A percentile compares a stretch with the other conserved stretches of the same genome.
Evolutionary conservation across 164 flowering plant genomes (phyloP).

Genomic region (Stephania japonica): DNA sequence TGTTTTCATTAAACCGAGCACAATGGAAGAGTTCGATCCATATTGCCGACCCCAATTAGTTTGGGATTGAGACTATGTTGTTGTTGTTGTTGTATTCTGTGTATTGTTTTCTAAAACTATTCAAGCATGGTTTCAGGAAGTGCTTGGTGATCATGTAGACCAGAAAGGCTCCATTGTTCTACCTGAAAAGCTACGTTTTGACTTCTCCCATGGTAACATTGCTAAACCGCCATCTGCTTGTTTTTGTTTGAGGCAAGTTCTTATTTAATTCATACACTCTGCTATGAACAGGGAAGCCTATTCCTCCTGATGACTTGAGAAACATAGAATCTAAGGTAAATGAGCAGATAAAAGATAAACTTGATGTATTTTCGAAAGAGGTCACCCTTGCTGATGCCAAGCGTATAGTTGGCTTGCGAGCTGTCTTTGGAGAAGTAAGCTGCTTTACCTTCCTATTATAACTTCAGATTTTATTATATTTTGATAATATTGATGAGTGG

Average conservation of each 20-base stretch:
- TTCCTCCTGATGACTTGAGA: conserved; percentile 62
- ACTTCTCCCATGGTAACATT: conserved; percentile 89
- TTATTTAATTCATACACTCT: neutral
- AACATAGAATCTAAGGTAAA: conserved; percentile 81
- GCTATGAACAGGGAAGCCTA: conserved; percentile 59
- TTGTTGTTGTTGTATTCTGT: neutral
- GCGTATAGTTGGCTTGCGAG: conserved; percentile 79
- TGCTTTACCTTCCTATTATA: conserved; percentile 5
- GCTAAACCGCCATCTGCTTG: neutral
- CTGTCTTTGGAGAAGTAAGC: conserved; percentile 98
- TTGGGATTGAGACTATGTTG: no score
- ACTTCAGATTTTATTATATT: neutral
- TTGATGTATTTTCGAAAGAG: conserved; percentile 74
- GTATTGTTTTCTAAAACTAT: neutral
- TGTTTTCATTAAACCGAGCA: no score
- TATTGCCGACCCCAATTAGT: no score
- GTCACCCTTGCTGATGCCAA: conserved; percentile 75
- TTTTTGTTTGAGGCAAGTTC: neutral
- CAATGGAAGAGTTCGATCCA: no score
- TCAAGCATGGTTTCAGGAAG: conserved; percentile 54
- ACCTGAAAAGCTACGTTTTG: conserved; percentile 92
- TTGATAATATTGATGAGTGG: neutral
- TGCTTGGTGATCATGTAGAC: conserved; percentile 93
- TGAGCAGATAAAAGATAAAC: conserved; percentile 70
- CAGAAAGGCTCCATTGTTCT: conserved; percentile 99